Conservation (phyloP, 2,329 filamentous ascomycete species). For the Lachnellula suecica region DNA sequence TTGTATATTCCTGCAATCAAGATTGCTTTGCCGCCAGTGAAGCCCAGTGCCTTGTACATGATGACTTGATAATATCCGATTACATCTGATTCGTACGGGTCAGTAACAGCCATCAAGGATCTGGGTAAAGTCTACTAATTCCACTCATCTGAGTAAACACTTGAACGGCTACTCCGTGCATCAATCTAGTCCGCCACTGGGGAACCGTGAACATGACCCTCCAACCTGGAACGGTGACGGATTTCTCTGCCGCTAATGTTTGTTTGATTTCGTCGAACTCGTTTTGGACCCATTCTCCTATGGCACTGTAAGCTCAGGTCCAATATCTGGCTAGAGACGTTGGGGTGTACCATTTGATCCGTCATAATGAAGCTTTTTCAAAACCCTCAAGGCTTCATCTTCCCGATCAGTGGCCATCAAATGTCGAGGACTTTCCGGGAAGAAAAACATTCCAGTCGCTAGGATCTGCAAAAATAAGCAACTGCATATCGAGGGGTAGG, state of each 20-base stretch:
- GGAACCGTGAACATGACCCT: slow-evolving; percentile 56
- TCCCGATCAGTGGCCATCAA: slow-evolving; percentile 69
- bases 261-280: slow-evolving; percentile 61
- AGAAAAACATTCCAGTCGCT: slow-evolving; percentile 65
- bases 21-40: slow-evolving; percentile 51
- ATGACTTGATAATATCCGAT: slow-evolving; percentile 63
- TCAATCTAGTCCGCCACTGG: slow-evolving; percentile 59
- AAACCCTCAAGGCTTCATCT: slow-evolving; percentile 63
- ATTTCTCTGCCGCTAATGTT: slow-evolving; percentile 59
- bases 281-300: slow-evolving; percentile 56
- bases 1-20: slow-evolving; percentile 62
- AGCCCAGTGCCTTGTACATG: slow-evolving; percentile 57
- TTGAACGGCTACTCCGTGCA: slow-evolving; percentile 62
- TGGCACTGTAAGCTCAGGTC: slow-evolving; percentile 45
- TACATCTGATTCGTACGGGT: slow-evolving; percentile 40
- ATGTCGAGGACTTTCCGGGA: slow-evolving; percentile 73
- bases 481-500: slow-evolving; percentile 31
- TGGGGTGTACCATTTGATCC: slow-evolving; percentile 54
- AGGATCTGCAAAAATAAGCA: slow-evolving; percentile 30
- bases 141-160: slow-evolving; percentile 66
- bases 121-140: slow-evolving; percentile 37
- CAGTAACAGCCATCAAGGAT: neutral
- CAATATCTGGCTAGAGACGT: slow-evolving; percentile 38
- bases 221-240: slow-evolving; percentile 53
- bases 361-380: slow-evolving; percentile 69